These are phyloP conservation scores for Suhomyces yuchorum DNA, from an alignment of 1,139 yeast genomes.

Conservation along the genomic window DNA sequence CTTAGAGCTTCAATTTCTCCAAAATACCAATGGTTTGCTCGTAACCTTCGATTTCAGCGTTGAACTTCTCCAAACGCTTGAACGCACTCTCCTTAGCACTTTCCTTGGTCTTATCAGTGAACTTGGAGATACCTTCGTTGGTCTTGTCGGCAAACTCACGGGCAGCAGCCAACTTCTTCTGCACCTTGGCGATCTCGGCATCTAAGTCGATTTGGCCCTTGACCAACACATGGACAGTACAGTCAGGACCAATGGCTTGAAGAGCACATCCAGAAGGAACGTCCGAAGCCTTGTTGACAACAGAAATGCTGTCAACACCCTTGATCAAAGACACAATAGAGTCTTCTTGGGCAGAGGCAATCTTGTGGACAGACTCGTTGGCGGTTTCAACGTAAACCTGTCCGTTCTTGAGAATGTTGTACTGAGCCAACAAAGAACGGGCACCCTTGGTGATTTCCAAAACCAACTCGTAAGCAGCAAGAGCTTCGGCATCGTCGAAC, in stretches of 20 bases:
- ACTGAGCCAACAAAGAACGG: slow-evolving; percentile 89
- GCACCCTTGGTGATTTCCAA: slow-evolving; percentile 88
- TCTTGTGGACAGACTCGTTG: slow-evolving; percentile 48
- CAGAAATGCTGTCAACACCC: slow-evolving; percentile 75
- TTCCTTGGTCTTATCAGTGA: slow-evolving; percentile 79
- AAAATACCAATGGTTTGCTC: slow-evolving; percentile 75
- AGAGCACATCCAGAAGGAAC: slow-evolving; percentile 91
- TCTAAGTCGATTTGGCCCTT: slow-evolving; percentile 95
- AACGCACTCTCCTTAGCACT: slow-evolving; percentile 79
- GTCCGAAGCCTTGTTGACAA: slow-evolving; percentile 53
- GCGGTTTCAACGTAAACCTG: slow-evolving; percentile 76
- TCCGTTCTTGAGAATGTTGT: slow-evolving; percentile 84
- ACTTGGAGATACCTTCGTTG: slow-evolving; percentile 60
- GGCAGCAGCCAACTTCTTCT: slow-evolving; percentile 68
- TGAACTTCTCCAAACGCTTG: slow-evolving; percentile 66
- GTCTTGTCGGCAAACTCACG: slow-evolving; percentile 49
- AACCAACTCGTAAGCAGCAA: slow-evolving; percentile 75
- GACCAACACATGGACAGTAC: slow-evolving; percentile 86
- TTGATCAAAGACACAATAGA: slow-evolving; percentile 89
- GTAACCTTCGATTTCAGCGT: slow-evolving; percentile 87
- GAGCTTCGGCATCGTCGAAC: slow-evolving; percentile 65
- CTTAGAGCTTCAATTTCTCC: slow-evolving; percentile 67
- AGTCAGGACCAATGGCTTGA: slow-evolving; percentile 74
- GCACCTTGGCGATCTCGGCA: slow-evolving; percentile 82
- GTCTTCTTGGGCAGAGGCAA: slow-evolving; percentile 70